phyloP scores from a whole-genome alignment of 169 alveolate species.

The Plasmodium vivax region DNA sequence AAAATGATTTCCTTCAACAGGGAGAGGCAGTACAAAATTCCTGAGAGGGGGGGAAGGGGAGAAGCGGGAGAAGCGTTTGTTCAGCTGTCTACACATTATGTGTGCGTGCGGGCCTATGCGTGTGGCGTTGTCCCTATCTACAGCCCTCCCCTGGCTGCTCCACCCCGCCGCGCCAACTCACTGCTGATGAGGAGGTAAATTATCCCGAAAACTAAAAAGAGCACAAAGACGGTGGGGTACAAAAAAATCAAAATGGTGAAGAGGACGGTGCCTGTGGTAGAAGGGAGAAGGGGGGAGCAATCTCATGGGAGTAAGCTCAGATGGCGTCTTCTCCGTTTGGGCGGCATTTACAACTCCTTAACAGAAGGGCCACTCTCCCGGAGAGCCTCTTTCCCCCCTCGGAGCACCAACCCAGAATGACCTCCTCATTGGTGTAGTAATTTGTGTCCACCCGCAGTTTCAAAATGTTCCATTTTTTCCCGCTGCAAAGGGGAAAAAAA shows the following conservation, averaged over 20 bases:
- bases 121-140: neutral
- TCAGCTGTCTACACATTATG: neutral
- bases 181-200: constrained; percentile 27
- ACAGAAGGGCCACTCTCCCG: neutral
- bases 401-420: constrained; percentile 30
- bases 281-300: neutral
- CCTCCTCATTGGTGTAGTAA: constrained; percentile 60
- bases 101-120: neutral
- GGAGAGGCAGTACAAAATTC: constrained; percentile 12
- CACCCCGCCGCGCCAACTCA: neutral
- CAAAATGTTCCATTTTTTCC: constrained; percentile 68
- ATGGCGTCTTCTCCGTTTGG: neutral
- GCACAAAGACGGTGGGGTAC: constrained; percentile 46
- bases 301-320: neutral
- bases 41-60: neutral
- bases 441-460: constrained; percentile 64
- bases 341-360: neutral
- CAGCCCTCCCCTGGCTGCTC: neutral
- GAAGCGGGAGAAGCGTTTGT: neutral
- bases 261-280: constrained; percentile 32
- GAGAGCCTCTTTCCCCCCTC: neutral
- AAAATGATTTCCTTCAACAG: constrained; percentile 24
- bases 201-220: constrained; percentile 31
- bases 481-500: neutral
- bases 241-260: constrained; percentile 50